Percentiles rank a stretch among this genome's conserved stretches.
phyloP scores from a whole-genome alignment of 768 basidiomycete species.

The Kwoniella sp. region DNA sequence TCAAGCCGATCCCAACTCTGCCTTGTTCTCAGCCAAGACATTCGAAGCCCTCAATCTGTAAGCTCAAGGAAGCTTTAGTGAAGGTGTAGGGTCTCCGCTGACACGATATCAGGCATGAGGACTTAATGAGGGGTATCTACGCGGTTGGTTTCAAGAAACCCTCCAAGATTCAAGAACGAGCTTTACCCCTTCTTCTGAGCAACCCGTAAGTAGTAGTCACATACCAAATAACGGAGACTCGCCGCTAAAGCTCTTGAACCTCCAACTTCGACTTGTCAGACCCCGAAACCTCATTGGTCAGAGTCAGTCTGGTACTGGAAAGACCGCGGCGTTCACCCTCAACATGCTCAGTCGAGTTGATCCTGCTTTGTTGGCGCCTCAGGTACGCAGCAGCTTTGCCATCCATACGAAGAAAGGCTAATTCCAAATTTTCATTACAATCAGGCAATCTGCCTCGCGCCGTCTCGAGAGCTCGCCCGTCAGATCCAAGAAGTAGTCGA shows the following conservation, averaged over 20 bases:
- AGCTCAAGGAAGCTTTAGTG: slow-evolving; percentile 55
- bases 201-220: slow-evolving; percentile 73
- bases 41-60: slow-evolving; percentile 96
- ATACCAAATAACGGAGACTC: too few relatives aligned
- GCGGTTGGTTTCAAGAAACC: slow-evolving; percentile 96
- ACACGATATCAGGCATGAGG: slow-evolving; percentile 65
- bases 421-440: neutral
- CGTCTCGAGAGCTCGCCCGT: slow-evolving; percentile 92
- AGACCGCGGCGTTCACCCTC: slow-evolving; percentile 96
- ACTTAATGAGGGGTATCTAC: slow-evolving; percentile 90
- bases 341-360: slow-evolving; percentile 96
- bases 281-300: slow-evolving; percentile 98
- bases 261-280: too few relatives aligned
- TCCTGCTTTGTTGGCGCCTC: slow-evolving; percentile 76
- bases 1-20: slow-evolving; percentile 94
- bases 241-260: too few relatives aligned
- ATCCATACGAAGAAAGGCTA: neutral
- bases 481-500: slow-evolving; percentile 96
- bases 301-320: slow-evolving; percentile 98
- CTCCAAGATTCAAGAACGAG: slow-evolving; percentile 97
- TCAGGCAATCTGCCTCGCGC: slow-evolving; percentile 95
- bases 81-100: slow-evolving; percentile 13
- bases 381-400: too few relatives aligned
- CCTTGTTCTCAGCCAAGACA: slow-evolving; percentile 85
- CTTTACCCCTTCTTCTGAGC: slow-evolving; percentile 81